phyloP scores from a whole-genome alignment of 495 filamentous ascomycete genomes.

The Neurospora hispaniola region DNA sequence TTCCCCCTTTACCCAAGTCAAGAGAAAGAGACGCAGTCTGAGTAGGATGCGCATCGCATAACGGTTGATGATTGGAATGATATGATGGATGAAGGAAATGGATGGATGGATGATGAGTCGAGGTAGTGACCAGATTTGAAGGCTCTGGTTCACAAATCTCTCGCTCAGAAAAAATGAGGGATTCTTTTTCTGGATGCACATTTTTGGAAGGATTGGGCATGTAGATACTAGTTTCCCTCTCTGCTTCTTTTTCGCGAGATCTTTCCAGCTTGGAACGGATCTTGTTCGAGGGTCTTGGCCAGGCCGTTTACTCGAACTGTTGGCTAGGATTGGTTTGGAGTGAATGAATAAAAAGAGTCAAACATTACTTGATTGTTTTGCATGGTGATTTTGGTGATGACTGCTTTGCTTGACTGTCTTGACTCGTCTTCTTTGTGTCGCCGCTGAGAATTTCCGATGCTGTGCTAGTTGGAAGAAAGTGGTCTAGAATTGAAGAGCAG shows the following conservation, averaged over 20 bases:
- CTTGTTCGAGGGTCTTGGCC: not conserved
- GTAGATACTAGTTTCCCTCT: not conserved
- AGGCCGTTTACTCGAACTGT: not conserved
- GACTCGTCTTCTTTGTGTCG: not conserved
- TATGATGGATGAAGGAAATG: not conserved
- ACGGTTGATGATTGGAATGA: not conserved
- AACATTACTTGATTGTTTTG: not conserved
- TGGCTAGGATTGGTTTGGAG: not conserved
- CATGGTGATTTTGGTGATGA: not conserved
- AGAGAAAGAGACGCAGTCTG: not conserved
- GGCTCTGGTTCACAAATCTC: not conserved
- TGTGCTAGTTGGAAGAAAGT: no score
- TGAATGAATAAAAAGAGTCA: not conserved
- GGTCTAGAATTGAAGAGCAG: not conserved
- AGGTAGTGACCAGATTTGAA: not conserved
- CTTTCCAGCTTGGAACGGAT: not conserved
- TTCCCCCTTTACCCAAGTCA: not conserved
- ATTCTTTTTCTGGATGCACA: not conserved
- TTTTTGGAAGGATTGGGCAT: not conserved
- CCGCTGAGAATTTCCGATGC: not conserved
- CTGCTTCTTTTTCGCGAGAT: not conserved
- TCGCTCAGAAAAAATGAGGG: not conserved
- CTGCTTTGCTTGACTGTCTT: not conserved
- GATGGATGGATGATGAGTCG: not conserved
- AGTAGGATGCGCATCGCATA: not conserved